Evolutionary conservation across 2,329 filamentous ascomycete genomes (phyloP).

Genomic region (Cadophora sp.): DNA sequence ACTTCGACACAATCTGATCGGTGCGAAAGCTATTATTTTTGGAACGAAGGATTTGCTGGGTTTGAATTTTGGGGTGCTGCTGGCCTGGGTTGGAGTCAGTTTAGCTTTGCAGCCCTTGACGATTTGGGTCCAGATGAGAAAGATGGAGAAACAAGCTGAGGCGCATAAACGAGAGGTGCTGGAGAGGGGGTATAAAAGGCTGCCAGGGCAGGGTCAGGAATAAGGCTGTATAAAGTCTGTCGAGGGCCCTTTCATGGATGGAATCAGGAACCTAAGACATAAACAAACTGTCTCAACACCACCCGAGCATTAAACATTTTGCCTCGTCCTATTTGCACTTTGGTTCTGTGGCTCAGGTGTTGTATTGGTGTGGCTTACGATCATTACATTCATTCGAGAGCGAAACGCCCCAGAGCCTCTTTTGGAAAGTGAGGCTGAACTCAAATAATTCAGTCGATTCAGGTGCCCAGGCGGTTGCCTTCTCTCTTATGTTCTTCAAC

Average conservation of each 20-base stretch:
- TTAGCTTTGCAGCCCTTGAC: conserved; percentile 31
- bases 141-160: conserved; percentile 19
- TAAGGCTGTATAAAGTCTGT: not conserved
- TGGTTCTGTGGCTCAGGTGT: not conserved
- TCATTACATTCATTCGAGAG: not conserved
- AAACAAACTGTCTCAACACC: too few relatives aligned
- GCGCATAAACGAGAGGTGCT: conserved; percentile 27
- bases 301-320: too few relatives aligned
- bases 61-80: conserved; percentile 30
- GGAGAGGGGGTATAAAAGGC: conserved; percentile 28
- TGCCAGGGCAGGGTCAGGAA: not conserved
- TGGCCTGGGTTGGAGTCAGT: conserved; percentile 30
- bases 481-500: not conserved
- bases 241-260: not conserved
- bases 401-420: not conserved
- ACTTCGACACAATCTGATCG: conserved; percentile 32
- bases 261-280: not conserved
- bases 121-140: conserved; percentile 33
- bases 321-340: not conserved
- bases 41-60: conserved; percentile 33
- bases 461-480: too few relatives aligned
- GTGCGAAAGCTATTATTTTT: conserved; percentile 30
- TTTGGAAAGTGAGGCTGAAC: not conserved
- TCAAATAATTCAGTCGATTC: not conserved
- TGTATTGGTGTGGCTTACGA: not conserved